These are phyloP conservation scores for Diaporthe aspalathi DNA, from an alignment of 2,329 filamentous ascomycete species.

Conservation along the genomic window DNA sequence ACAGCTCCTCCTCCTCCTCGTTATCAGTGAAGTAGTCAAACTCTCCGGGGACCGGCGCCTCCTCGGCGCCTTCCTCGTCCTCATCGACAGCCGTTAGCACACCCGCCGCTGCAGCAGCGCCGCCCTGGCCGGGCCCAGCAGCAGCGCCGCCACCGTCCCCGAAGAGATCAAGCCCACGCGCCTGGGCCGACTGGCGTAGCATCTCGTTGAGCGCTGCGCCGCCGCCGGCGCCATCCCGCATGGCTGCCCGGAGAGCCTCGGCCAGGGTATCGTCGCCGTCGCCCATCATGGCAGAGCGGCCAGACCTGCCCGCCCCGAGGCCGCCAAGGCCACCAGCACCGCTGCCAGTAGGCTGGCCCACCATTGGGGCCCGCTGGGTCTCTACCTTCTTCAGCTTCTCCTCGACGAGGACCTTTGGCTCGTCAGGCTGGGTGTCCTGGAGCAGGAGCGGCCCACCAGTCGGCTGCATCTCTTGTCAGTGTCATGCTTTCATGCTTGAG, in stretches of 20 bases:
- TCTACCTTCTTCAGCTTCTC: conserved; percentile 89
- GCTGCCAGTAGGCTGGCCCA: conserved; percentile 49
- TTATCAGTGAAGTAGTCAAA: conserved; percentile 84
- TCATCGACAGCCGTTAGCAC: conserved; percentile 91
- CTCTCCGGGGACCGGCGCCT: conserved; percentile 75
- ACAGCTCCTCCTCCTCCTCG: conserved; percentile 59
- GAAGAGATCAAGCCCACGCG: conserved; percentile 42
- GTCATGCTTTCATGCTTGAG: not conserved
- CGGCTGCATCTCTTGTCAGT: conserved; percentile 64
- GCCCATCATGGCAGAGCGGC: conserved; percentile 34
- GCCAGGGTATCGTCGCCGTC: conserved; percentile 42
- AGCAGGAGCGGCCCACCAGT: conserved; percentile 95
- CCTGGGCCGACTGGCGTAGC: conserved; percentile 53
- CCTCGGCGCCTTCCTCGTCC: conserved; percentile 78
- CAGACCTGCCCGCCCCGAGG: conserved; percentile 44
- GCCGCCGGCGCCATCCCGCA: conserved; percentile 50
- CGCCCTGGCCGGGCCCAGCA: conserved; percentile 49
- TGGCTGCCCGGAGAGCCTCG: conserved; percentile 43
- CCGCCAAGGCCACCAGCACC: conserved; percentile 48
- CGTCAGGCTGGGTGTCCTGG: conserved; percentile 81
- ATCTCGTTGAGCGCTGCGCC: conserved; percentile 56
- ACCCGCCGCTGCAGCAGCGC: conserved; percentile 79
- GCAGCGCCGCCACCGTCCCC: conserved; percentile 42
- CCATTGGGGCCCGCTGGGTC: conserved; percentile 70
- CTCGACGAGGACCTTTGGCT: conserved; percentile 85